These are phyloP conservation scores for Nemania serpens DNA, from an alignment of 2,329 filamentous ascomycete genomes.

Conservation along the genomic window DNA sequence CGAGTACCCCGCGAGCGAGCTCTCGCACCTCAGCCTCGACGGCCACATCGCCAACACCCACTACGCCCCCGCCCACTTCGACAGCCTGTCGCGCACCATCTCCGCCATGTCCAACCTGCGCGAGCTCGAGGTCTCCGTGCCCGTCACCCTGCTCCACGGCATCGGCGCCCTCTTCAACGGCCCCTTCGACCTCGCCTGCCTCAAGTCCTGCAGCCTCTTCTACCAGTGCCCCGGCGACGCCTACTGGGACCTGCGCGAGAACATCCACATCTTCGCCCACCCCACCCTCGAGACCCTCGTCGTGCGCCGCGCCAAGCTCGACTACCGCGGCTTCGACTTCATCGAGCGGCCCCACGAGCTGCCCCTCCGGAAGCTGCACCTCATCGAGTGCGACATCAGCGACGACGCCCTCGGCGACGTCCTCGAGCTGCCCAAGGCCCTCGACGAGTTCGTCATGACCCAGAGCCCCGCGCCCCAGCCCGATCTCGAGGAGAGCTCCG, in stretches of 20 bases:
- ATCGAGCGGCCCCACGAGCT: constrained; percentile 55
- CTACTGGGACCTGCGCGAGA: constrained; percentile 57
- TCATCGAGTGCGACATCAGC: constrained; percentile 57
- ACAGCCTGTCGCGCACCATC: constrained; percentile 52
- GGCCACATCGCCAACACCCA: constrained; percentile 43
- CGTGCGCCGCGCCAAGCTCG: constrained; percentile 51
- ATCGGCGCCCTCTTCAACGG: constrained; percentile 56
- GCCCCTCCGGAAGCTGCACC: constrained; percentile 48
- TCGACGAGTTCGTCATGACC: constrained; percentile 54
- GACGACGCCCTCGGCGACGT: constrained; percentile 48
- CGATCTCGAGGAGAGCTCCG: constrained; percentile 52
- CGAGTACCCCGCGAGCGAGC: constrained; percentile 50
- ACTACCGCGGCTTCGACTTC: constrained; percentile 52
- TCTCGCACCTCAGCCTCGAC: constrained; percentile 49
- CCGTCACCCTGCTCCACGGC: constrained; percentile 49
- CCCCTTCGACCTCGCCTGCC: constrained; percentile 55
- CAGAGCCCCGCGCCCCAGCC: constrained; percentile 47
- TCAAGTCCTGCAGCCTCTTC: constrained; percentile 52
- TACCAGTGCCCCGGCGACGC: constrained; percentile 50
- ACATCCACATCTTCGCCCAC: constrained; percentile 57
- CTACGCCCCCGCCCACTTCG: constrained; percentile 43
- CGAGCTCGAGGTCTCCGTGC: constrained; percentile 52
- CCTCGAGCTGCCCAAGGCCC: constrained; percentile 49
- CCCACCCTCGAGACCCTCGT: constrained; percentile 53
- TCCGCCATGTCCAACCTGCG: constrained; percentile 56